Conservation (phyloP, 768 basidiomycete species). For the Lactifluus hygrophoroides region DNA sequence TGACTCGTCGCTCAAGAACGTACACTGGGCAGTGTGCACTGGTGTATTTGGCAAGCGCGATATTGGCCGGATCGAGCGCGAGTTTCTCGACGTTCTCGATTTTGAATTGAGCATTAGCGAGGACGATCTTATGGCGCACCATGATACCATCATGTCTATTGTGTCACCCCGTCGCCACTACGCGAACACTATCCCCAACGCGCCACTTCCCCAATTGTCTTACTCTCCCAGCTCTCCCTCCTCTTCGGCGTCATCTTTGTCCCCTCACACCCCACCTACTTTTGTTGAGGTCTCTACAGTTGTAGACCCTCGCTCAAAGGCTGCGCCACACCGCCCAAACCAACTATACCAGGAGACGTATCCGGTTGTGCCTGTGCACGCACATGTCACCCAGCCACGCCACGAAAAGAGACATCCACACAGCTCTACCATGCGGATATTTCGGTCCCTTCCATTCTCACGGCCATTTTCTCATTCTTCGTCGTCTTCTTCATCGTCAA, state of each 20-base stretch:
- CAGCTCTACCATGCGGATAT: conserved; percentile 14
- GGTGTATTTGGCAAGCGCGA: conserved; percentile 73
- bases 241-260: conserved; percentile 13
- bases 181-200: neutral
- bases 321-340: neutral
- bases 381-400: conserved; percentile 4
- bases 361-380: neutral
- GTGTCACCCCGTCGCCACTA: neutral
- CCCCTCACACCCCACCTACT: conserved; percentile 11
- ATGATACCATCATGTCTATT: conserved; percentile 26
- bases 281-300: neutral
- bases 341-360: neutral
- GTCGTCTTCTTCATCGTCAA: conserved; percentile 2
- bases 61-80: conserved; percentile 68
- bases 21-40: conserved; percentile 77
- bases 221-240: conserved; percentile 2
- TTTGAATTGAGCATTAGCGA: conserved; percentile 59
- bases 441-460: conserved; percentile 17
- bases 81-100: conserved; percentile 70
- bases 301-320: conserved; percentile 1
- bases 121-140: conserved; percentile 44
- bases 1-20: conserved; percentile 81
- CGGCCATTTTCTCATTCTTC: conserved; percentile 4
- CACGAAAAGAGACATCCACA: conserved; percentile 6
- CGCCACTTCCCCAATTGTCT: neutral